Evolutionary conservation across 164 flowering plant genomes (phyloP), one percentile per base, ranked within the genome.

Genomic region (Vitis rupestris): DNA sequence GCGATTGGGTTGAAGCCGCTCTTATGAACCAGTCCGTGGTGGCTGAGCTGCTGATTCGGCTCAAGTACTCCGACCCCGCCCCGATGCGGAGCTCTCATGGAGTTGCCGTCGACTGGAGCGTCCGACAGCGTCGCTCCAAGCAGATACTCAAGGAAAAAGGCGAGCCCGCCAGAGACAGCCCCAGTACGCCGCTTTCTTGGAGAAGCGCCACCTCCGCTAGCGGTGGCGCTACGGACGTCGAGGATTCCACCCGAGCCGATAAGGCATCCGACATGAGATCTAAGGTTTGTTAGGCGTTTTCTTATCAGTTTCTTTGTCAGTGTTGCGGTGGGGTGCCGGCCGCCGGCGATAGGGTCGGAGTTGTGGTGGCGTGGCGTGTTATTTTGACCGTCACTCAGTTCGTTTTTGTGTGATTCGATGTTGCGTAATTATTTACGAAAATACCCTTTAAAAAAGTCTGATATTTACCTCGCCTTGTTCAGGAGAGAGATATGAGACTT

Each of bases 121-220:
- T 75, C 6, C 75, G 84, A 6, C 84, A 73, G 65, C 86, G 83
- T 9, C 79, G 91, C 31, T 79, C 88, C 53, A 82, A 72, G 64
- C 77, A 62, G 53, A 23, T 23, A 10, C 14, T 27, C 62, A 64
- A 65, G 66, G 76, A 71, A 61, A 80, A 75, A 65, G 63, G 65
- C 2, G 78, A 82, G 57, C 15, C 72, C 47, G 58, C 74, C 4
- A 72, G 85, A 4, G 83, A 72, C 14, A 87, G 91, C 47, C 91
- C 89, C 7, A 84, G 85, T 30, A 87, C 88, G 57, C 91, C 91
- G 49, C 88, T 87, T 4, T 84, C 91, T 1, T 87, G 86, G 84
- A 85, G 89, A 70, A 83, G 80, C 17, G 82, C 70, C 14, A 76
- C 85, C 4, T 78, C 83, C 8, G 59, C 44, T 23, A 81, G 87